A percentile compares a stretch with the other conserved stretches of the same genome.
phyloP scores from a whole-genome alignment of 495 filamentous ascomycete genomes.

The Hypoxylon subgilvum region DNA sequence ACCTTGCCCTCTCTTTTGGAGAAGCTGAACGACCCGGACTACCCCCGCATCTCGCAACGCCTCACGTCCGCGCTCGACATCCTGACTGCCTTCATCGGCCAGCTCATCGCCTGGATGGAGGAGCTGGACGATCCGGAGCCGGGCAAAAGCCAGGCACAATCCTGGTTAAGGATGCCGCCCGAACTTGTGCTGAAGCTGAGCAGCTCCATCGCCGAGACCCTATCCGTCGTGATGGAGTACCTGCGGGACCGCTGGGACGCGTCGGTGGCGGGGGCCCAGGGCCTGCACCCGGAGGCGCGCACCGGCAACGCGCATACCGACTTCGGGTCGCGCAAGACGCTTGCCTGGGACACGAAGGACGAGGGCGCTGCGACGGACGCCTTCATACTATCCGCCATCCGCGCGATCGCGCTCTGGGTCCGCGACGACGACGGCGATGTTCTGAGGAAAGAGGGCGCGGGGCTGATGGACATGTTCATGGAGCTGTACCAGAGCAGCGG shows the following conservation, averaged over 20 bases:
- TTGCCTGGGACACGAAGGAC: conserved; percentile 60
- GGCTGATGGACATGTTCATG: conserved; percentile 63
- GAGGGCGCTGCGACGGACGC: conserved; percentile 47
- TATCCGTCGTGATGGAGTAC: conserved; percentile 66
- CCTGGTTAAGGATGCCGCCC: conserved; percentile 47
- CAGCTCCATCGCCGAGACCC: conserved; percentile 61
- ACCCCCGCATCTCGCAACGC: conserved; percentile 55
- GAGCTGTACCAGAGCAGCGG: conserved; percentile 55
- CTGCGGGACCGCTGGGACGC: conserved; percentile 70
- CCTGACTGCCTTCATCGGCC: conserved; percentile 63
- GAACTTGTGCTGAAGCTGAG: conserved; percentile 65
- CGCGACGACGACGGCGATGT: conserved; percentile 67
- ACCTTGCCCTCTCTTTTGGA: conserved; percentile 65
- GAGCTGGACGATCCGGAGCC: conserved; percentile 36
- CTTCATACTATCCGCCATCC: conserved; percentile 59
- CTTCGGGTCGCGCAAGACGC: conserved; percentile 43
- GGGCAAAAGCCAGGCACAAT: neutral
- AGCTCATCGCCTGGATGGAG: conserved; percentile 58
- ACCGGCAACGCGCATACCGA: conserved; percentile 38
- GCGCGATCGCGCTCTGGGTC: conserved; percentile 64
- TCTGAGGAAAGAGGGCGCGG: conserved; percentile 58
- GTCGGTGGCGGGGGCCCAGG: conserved; percentile 58
- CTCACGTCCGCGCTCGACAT: conserved; percentile 65
- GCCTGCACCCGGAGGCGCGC: conserved; percentile 57
- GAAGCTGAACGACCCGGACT: conserved; percentile 56